Evolutionary conservation across 257 asterid species (phyloP).

Genomic region (Perilla frutescens): DNA sequence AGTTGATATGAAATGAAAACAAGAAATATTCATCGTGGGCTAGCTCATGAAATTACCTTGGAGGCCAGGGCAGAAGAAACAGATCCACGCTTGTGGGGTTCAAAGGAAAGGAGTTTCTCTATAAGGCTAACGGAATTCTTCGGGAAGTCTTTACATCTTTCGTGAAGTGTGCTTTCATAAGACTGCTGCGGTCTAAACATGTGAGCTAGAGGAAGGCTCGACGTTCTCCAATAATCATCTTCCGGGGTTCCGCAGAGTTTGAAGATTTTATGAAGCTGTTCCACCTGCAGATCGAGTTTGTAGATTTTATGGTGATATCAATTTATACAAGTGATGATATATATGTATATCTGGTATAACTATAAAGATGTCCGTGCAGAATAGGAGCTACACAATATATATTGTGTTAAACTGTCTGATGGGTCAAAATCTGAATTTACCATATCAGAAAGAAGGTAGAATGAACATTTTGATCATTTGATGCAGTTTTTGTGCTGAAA

Average conservation of each 20-base stretch:
- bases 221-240: slow-evolving; percentile 78
- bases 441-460: no score
- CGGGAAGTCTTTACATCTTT: slow-evolving; percentile 87
- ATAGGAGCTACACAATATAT: no score
- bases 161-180: slow-evolving; percentile 71
- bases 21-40: not conserved
- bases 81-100: slow-evolving; percentile 79
- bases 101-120: slow-evolving; percentile 73
- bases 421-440: no score
- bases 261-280: slow-evolving; percentile 93
- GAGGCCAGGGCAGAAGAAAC: slow-evolving; percentile 81
- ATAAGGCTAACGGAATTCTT: slow-evolving; percentile 71
- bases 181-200: slow-evolving; percentile 90
- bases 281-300: slow-evolving; percentile 58
- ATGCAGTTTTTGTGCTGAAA: no score
- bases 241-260: slow-evolving; percentile 89
- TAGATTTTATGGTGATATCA: no score
- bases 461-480: no score
- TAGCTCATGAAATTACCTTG: slow-evolving; percentile 52
- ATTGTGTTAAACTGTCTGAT: no score
- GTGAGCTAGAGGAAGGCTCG: slow-evolving; percentile 81
- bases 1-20: not conserved
- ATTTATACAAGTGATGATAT: no score
- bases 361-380: no score
- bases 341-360: no score